These are phyloP conservation scores for Tolypocladium album DNA, from an alignment of 2,329 filamentous ascomycete genomes.

Conservation along the genomic window DNA sequence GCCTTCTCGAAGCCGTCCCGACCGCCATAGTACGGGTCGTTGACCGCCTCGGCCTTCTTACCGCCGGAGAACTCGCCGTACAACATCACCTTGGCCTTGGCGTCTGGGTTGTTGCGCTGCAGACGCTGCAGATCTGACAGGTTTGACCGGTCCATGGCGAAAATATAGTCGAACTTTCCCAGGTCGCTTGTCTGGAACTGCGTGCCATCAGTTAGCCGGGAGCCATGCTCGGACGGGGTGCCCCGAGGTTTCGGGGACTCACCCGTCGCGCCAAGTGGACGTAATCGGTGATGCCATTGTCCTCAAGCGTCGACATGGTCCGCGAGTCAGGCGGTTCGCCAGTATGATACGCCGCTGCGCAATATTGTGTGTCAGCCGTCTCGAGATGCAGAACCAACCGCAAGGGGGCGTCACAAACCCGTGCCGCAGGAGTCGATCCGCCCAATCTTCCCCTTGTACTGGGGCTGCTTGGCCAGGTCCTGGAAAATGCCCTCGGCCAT, in stretches of 20 bases:
- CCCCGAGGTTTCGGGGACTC: conserved; percentile 13
- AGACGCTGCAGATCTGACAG: conserved; percentile 57
- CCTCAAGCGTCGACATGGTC: conserved; percentile 67
- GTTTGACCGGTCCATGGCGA: conserved; percentile 89
- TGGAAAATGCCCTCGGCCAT: conserved; percentile 96
- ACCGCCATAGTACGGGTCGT: conserved; percentile 91
- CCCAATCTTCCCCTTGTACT: conserved; percentile 48
- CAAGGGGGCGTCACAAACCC: conserved; percentile 23
- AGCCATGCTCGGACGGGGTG: neutral
- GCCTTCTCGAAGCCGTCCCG: conserved; percentile 69
- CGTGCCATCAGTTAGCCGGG: neutral
- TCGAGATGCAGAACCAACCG: neutral
- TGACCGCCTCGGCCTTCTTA: conserved; percentile 55
- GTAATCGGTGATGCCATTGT: conserved; percentile 69
- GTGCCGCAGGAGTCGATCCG: conserved; percentile 85
- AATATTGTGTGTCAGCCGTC: neutral
- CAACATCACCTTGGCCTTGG: conserved; percentile 59
- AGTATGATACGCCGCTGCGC: conserved; percentile 65
- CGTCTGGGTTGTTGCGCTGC: conserved; percentile 44
- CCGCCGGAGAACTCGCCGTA: conserved; percentile 75
- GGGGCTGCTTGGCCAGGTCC: conserved; percentile 50
- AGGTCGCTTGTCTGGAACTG: conserved; percentile 60
- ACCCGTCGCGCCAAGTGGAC: conserved; percentile 68
- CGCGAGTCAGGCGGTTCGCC: conserved; percentile 69
- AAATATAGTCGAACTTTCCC: conserved; percentile 77